phyloP scores from a whole-genome alignment of 805 yeast species.

The Nakazawaea wickerhamii region DNA sequence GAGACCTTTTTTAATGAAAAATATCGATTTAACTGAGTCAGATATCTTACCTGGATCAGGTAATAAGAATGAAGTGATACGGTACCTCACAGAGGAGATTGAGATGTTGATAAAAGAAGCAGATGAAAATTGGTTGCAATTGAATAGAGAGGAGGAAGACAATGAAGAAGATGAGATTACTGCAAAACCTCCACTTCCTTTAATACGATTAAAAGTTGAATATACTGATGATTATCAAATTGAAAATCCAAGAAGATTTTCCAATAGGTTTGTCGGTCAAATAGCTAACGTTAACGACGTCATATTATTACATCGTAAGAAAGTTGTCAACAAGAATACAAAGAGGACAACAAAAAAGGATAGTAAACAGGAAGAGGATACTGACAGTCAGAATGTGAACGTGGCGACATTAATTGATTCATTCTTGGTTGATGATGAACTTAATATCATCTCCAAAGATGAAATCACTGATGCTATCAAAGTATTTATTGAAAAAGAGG shows the following conservation, averaged over 20 bases:
- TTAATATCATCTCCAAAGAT: constrained; percentile 65
- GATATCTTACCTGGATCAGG: constrained; percentile 56
- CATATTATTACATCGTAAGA: constrained; percentile 59
- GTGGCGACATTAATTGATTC: constrained; percentile 61
- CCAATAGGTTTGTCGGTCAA: constrained; percentile 82
- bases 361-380: constrained; percentile 24
- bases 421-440: constrained; percentile 54
- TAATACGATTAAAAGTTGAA: constrained; percentile 78
- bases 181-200: constrained; percentile 58
- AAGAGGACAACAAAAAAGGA: not conserved
- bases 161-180: constrained; percentile 19
- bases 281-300: constrained; percentile 92
- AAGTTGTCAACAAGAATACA: constrained; percentile 18
- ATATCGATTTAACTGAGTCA: constrained; percentile 48
- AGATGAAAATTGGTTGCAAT: constrained; percentile 36
- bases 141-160: constrained; percentile 19
- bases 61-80: constrained; percentile 53
- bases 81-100: constrained; percentile 57
- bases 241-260: constrained; percentile 84
- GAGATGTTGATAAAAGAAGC: constrained; percentile 64
- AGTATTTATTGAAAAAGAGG: constrained; percentile 71
- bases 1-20: constrained; percentile 77
- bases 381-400: constrained; percentile 33
- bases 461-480: constrained; percentile 73
- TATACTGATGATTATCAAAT: constrained; percentile 89